Percentiles rank a stretch among this genome's conserved stretches.
phyloP scores from a whole-genome alignment of 495 filamentous ascomycete genomes.

The Penicillium daleae region DNA sequence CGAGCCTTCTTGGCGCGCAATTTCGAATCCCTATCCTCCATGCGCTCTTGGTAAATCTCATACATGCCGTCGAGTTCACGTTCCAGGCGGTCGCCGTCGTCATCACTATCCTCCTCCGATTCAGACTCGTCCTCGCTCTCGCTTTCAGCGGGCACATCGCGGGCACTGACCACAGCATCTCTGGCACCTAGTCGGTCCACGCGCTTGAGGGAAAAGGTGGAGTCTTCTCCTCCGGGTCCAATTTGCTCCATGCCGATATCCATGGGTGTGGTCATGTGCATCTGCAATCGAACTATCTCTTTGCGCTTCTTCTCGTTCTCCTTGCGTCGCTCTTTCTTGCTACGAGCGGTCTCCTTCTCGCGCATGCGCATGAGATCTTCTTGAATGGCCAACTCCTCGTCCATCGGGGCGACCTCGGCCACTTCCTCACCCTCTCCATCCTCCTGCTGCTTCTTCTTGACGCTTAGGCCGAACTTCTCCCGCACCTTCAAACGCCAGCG shows the following conservation, averaged over 20 bases:
- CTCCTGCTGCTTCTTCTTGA: slow-evolving; percentile 62
- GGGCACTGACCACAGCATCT: slow-evolving; percentile 73
- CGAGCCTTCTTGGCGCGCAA: slow-evolving; percentile 85
- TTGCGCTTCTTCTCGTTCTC: slow-evolving; percentile 90
- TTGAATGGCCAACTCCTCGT: slow-evolving; percentile 88
- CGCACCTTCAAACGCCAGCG: slow-evolving; percentile 90
- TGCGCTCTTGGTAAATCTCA: slow-evolving; percentile 79
- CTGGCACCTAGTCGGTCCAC: slow-evolving; percentile 74
- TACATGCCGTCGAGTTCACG: slow-evolving; percentile 85
- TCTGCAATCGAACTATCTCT: slow-evolving; percentile 90
- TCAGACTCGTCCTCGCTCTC: slow-evolving; percentile 63
- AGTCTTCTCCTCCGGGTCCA: slow-evolving; percentile 73
- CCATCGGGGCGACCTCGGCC: slow-evolving; percentile 82
- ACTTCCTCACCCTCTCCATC: slow-evolving; percentile 69
- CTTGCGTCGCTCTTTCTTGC: slow-evolving; percentile 77
- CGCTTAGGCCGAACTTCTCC: slow-evolving; percentile 84
- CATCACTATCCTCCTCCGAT: slow-evolving; percentile 66
- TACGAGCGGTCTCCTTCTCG: slow-evolving; percentile 72
- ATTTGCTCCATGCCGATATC: slow-evolving; percentile 93
- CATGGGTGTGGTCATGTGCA: slow-evolving; percentile 94
- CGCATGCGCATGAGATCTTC: slow-evolving; percentile 80
- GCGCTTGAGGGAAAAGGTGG: slow-evolving; percentile 80
- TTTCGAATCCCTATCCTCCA: slow-evolving; percentile 78
- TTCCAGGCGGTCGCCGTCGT: slow-evolving; percentile 81
- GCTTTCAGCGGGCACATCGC: slow-evolving; percentile 64